Base-by-base conservation (phyloP, 2,329 filamentous ascomycete species). In the Fusarium denticulatum region DNA sequence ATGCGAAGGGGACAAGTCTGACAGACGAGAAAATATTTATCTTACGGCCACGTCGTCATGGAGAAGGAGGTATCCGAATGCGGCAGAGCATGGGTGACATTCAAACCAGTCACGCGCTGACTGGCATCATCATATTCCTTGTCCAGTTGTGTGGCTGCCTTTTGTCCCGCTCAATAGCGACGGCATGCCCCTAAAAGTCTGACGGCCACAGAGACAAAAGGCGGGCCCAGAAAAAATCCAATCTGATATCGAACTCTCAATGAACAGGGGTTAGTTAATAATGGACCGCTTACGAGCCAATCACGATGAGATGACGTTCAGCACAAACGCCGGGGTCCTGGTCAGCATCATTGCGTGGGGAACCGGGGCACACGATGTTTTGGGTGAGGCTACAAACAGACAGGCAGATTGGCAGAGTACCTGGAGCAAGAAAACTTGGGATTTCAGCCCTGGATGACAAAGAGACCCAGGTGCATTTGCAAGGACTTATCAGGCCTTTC, bases 211-310 rank as follows among this genome's bases (percentile, higher is more conserved):
- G 64, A 40, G 59, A 50, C 49, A 69, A 69, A 69, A 69, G 59
- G 59, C 64, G 67, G 73, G 70, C 58, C 73, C 73, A 64, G 58
- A 65, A 76, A 76, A 73, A 78, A 74, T 70, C 71, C 71, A 80
- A 78, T 81, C 79, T 82, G 81, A 82, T 82, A 82, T 82, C 77
- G 73, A 72, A 64, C 72, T 73, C 67, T 75, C 69, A 75, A 72
- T 75, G 65, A 77, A 77, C 81, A 82, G 77, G 81, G 81, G 68
- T 69, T 24, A 56, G 60, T 67, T 71, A 74, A 75, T 76, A 73
- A 72, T 71, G 65, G 73, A 57, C 65, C 73, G 55, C 67, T 74
- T 61, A 72, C 75, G 68, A 77, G 57, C 81, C 81, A 82, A 82
- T 82, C 79, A 82, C 12, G 50, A 36, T 56, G 60, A 66, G 67